These are phyloP conservation scores for Gillenia trifoliata DNA, from an alignment of 306 rosid species.

Conservation along the genomic window DNA sequence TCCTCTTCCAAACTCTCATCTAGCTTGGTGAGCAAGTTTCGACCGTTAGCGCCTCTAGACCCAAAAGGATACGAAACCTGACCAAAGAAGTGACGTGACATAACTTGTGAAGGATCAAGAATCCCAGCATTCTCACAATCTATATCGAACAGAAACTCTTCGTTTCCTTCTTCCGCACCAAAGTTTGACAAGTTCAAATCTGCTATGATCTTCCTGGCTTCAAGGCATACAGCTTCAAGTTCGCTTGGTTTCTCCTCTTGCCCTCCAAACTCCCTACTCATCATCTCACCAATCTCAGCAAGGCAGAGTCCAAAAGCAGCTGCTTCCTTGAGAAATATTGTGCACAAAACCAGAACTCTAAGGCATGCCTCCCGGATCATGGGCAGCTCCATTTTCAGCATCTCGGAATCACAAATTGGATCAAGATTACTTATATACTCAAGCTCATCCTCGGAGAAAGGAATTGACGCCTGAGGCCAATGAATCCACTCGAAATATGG, in stretches of 20 bases:
- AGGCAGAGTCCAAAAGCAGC: slow-evolving; percentile 71
- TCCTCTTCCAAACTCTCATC: no score
- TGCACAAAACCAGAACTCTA: slow-evolving; percentile 65
- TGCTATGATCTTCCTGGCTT: slow-evolving; percentile 48
- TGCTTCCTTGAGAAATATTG: slow-evolving; percentile 69
- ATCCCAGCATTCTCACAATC: slow-evolving; percentile 38
- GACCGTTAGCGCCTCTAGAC: no score
- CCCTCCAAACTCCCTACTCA: slow-evolving; percentile 71
- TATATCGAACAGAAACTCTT: slow-evolving; percentile 37
- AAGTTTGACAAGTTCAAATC: slow-evolving; percentile 17
- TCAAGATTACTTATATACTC: slow-evolving; percentile 50
- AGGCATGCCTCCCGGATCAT: slow-evolving; percentile 76
- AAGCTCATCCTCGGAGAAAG: slow-evolving; percentile 68
- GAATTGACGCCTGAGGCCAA: slow-evolving; percentile 81
- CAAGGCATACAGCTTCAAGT: slow-evolving; percentile 61
- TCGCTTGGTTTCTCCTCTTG: slow-evolving; percentile 66
- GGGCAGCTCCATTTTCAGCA: slow-evolving; percentile 75
- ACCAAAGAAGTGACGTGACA: background rate
- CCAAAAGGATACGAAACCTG: slow-evolving; percentile 12
- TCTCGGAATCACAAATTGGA: slow-evolving; percentile 58
- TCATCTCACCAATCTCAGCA: slow-evolving; percentile 76
- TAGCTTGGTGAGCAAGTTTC: no score
- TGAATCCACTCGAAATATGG: slow-evolving; percentile 85
- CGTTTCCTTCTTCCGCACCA: slow-evolving; percentile 37
- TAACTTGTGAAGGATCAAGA: slow-evolving; percentile 1